Conservation (phyloP, 2,329 filamentous ascomycete species). For the Phyllosticta citriasiana region DNA sequence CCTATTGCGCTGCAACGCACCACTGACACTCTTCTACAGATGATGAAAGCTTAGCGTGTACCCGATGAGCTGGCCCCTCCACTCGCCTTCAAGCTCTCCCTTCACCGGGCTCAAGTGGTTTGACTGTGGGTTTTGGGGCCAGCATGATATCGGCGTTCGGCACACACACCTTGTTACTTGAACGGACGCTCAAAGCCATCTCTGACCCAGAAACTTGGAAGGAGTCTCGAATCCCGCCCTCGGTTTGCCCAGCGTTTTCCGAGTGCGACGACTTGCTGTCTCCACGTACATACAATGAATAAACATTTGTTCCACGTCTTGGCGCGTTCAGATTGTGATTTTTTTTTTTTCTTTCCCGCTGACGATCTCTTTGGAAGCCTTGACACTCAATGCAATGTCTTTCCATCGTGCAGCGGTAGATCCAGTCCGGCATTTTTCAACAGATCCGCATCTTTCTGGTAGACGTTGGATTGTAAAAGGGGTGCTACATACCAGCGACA, state of each 20-base stretch:
- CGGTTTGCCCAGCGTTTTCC: neutral
- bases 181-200: constrained; percentile 97
- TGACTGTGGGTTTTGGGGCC: constrained; percentile 52
- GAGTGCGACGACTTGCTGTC: neutral
- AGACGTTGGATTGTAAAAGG: constrained; percentile 29
- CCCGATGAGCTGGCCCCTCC: constrained; percentile 69
- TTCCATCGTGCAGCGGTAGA: constrained; percentile 5
- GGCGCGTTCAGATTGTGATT: neutral
- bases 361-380: neutral
- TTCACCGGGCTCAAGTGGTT: constrained; percentile 83
- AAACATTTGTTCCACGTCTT: neutral
- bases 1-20: neutral
- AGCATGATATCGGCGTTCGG: constrained; percentile 98
- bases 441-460: constrained; percentile 12
- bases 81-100: constrained; percentile 72
- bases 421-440: constrained; percentile 6
- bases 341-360: neutral
- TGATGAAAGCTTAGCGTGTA: constrained; percentile 99
- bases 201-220: constrained; percentile 67
- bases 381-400: constrained; percentile 4
- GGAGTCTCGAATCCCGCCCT: constrained; percentile 14
- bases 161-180: constrained; percentile 96
- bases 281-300: constrained; percentile 4
- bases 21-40: constrained; percentile 45
- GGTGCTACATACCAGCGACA: constrained; percentile 20